Percentiles rank a stretch among this genome's conserved stretches.
Evolutionary conservation across 176 grass and related monocot species (phyloP).

Genomic region (Bothriochloa decipiens): DNA sequence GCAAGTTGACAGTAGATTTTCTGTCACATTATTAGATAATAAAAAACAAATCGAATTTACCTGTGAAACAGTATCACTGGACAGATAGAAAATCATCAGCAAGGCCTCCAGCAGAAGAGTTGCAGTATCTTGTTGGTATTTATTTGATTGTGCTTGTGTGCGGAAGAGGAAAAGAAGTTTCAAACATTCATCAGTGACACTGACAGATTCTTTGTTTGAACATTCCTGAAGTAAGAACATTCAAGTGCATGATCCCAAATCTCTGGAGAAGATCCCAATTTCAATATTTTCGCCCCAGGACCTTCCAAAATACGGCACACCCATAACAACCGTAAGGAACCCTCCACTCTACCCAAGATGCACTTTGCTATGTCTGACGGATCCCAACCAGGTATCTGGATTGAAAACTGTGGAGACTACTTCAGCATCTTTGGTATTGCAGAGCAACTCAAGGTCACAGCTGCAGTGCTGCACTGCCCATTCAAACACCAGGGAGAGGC

Average conservation of each 20-base stretch:
- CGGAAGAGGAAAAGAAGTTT: conserved; percentile 86
- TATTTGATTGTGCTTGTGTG: conserved; percentile 63
- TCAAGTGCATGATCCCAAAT: conserved; percentile 18
- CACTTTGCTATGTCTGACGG: too few species aligned
- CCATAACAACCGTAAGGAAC: too few species aligned
- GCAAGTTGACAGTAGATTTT: conserved; percentile 4
- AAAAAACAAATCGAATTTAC: conserved; percentile 43
- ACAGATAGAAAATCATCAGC: conserved; percentile 72
- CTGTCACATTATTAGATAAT: not conserved
- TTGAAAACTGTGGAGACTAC: too few species aligned
- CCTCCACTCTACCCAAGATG: too few species aligned
- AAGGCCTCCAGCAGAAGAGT: conserved; percentile 76
- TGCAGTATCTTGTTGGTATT: conserved; percentile 62
- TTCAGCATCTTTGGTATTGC: too few species aligned
- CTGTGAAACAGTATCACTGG: conserved; percentile 59
- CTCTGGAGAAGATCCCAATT: not conserved
- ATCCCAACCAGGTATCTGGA: too few species aligned
- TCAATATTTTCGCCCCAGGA: conserved; percentile 12
- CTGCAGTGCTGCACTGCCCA: too few species aligned
- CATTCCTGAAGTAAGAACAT: conserved; percentile 65
- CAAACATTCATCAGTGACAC: conserved; percentile 76
- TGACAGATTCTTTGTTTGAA: conserved; percentile 68
- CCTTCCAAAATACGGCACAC: not conserved
- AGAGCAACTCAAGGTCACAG: too few species aligned
- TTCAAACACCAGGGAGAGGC: not conserved